A percentile compares a stretch with the other conserved stretches of the same genome.
These are phyloP conservation scores for Xylariales sp. DNA, from an alignment of 2,329 filamentous ascomycete genomes.

Conservation along the genomic window DNA sequence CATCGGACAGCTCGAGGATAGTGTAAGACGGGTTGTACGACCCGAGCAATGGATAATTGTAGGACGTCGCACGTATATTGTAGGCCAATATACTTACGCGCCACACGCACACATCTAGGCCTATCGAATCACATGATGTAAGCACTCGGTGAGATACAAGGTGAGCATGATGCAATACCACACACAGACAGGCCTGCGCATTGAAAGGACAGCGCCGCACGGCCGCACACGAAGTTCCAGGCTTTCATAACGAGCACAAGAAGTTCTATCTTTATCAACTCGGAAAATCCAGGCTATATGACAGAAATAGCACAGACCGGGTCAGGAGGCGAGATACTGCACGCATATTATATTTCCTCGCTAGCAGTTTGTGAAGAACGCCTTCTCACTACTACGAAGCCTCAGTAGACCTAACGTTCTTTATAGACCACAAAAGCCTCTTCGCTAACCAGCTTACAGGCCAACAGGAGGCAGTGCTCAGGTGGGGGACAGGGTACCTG, in stretches of 20 bases:
- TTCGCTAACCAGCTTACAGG: too few relatives aligned
- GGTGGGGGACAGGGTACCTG: too few relatives aligned
- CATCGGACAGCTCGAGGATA: conserved; percentile 4
- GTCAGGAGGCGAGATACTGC: neutral
- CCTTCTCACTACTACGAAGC: too few relatives aligned
- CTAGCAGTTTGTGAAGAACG: too few relatives aligned
- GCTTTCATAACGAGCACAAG: neutral
- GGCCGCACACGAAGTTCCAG: neutral
- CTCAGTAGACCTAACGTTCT: too few relatives aligned
- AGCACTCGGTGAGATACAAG: neutral
- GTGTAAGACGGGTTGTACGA: conserved; percentile 23
- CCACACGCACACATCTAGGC: neutral
- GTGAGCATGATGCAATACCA: conserved; percentile 3
- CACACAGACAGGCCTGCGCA: neutral
- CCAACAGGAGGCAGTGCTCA: too few relatives aligned
- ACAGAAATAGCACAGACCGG: neutral
- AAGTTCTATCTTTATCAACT: neutral
- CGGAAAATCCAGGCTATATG: neutral
- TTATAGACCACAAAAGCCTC: too few relatives aligned
- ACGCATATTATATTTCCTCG: neutral
- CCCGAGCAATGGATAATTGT: conserved; percentile 19
- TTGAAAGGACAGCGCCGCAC: neutral
- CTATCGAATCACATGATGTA: neutral
- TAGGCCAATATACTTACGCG: neutral
- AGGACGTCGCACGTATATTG: neutral